These are phyloP conservation scores for Nymphaea colorata DNA, from an alignment of 164 flowering plant species.

Conservation along the genomic window DNA sequence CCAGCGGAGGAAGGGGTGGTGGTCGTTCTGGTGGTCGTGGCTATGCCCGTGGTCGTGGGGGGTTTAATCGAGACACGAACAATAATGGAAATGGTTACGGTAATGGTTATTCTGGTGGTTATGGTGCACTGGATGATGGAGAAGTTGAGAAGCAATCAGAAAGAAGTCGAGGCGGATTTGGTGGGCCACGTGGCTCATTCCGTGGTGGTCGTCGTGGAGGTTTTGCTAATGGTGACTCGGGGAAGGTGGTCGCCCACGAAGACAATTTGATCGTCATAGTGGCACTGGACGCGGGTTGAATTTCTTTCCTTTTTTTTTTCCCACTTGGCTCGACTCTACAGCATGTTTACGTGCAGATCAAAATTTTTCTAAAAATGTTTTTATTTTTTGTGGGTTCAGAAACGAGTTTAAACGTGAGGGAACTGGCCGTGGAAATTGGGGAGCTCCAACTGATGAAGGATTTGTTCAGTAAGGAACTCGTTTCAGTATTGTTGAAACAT, in stretches of 20 bases:
- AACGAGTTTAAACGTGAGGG: slow-evolving; percentile 53
- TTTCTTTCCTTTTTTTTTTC: background rate
- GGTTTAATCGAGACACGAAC: background rate
- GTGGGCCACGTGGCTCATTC: slow-evolving; percentile 19
- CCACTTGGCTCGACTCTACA: no score
- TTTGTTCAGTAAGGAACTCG: slow-evolving; percentile 26
- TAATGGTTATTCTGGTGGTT: slow-evolving; percentile 5
- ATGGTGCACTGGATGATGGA: slow-evolving; percentile 4
- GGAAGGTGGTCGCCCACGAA: slow-evolving; percentile 39
- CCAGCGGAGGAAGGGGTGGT: slow-evolving; percentile 10
- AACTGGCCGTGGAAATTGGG: slow-evolving; percentile 64
- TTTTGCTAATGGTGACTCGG: slow-evolving; percentile 34
- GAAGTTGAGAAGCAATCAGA: slow-evolving; percentile 11
- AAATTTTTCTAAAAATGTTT: background rate
- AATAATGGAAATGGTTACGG: slow-evolving; percentile 3
- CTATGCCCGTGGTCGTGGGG: slow-evolving; percentile 4
- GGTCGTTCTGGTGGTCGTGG: slow-evolving; percentile 13
- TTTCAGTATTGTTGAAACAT: background rate
- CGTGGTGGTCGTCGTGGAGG: slow-evolving; percentile 60
- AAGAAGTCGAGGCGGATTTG: slow-evolving; percentile 4
- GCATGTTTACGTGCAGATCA: no score
- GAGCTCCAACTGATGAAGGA: slow-evolving; percentile 41
- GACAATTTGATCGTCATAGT: slow-evolving; percentile 51
- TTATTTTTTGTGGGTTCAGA: slow-evolving; percentile 11
- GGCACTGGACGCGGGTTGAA: slow-evolving; percentile 56